A percentile compares a stretch with the other conserved stretches of the same genome.
These are phyloP conservation scores for Raffaelea arxii DNA, from an alignment of 2,329 filamentous ascomycete genomes.

Conservation along the genomic window DNA sequence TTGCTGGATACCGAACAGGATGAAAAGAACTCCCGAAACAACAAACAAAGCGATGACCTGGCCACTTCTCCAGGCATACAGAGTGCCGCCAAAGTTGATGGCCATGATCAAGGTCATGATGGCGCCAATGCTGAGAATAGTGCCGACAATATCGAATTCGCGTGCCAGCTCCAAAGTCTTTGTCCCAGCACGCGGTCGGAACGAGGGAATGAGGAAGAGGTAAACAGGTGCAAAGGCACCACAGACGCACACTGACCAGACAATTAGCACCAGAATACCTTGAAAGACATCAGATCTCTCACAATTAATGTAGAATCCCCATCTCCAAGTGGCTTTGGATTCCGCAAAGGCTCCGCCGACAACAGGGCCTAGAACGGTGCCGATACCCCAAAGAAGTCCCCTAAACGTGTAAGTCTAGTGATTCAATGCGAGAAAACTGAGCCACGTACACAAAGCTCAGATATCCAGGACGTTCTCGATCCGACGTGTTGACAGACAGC, in stretches of 20 bases:
- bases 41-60: conserved; percentile 36
- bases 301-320: conserved; percentile 41
- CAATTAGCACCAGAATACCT: too few relatives aligned
- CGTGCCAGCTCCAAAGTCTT: conserved; percentile 11
- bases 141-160: conserved; percentile 22
- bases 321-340: neutral
- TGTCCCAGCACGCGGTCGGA: conserved; percentile 6
- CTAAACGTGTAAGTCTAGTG: neutral
- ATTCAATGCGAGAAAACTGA: neutral
- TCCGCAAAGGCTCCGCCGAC: conserved; percentile 36
- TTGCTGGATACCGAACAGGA: conserved; percentile 38
- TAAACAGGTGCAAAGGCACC: conserved; percentile 29
- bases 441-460: neutral
- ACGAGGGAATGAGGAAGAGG: conserved; percentile 31
- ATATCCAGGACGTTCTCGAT: neutral
- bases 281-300: too few relatives aligned
- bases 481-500: neutral
- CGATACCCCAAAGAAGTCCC: conserved; percentile 3
- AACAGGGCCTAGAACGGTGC: conserved; percentile 2
- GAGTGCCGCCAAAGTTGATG: conserved; percentile 38
- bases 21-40: conserved; percentile 30
- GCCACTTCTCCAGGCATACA: conserved; percentile 36
- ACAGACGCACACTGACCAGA: conserved; percentile 28
- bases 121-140: conserved; percentile 17
- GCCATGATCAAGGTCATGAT: conserved; percentile 34